A percentile compares a stretch with the other conserved stretches of the same genome.
Evolutionary conservation across 2,329 filamentous ascomycete genomes (phyloP).

Genomic region (Rutstroemia sp.): DNA sequence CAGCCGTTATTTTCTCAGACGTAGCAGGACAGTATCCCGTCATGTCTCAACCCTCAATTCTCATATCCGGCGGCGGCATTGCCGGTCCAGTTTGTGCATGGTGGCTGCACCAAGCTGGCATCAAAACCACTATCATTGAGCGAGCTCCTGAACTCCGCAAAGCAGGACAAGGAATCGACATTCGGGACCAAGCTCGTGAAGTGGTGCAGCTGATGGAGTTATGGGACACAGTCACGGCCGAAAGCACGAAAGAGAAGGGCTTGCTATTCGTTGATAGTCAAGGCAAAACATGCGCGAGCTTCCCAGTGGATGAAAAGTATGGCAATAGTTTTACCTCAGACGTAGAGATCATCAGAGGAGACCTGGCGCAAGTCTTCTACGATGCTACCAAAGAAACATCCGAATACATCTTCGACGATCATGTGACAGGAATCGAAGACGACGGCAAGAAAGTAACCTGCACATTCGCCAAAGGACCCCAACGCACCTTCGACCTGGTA

Average conservation of each 20-base stretch:
- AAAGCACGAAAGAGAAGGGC: slow-evolving; percentile 36
- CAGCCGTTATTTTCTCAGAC: no score
- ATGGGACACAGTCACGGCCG: slow-evolving; percentile 33
- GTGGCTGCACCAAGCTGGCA: slow-evolving; percentile 37
- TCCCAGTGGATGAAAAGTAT: slow-evolving; percentile 28
- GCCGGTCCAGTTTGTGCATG: slow-evolving; percentile 39
- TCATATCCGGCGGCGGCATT: slow-evolving; percentile 31
- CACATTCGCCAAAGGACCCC: not conserved
- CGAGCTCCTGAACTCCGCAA: slow-evolving; percentile 35
- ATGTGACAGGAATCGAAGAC: not conserved
- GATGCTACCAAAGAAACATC: slow-evolving; percentile 28
- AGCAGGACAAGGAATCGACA: slow-evolving; percentile 45
- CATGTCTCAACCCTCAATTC: slow-evolving; percentile 14
- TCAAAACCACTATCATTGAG: slow-evolving; percentile 35
- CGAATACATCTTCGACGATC: slow-evolving; percentile 10
- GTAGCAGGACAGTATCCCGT: no score
- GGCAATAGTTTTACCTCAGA: slow-evolving; percentile 34
- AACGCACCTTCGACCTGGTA: slow-evolving; percentile 34
- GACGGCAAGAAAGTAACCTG: not conserved
- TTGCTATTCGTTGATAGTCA: slow-evolving; percentile 34
- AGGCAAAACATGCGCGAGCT: slow-evolving; percentile 32
- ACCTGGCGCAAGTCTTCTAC: slow-evolving; percentile 34
- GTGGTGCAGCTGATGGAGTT: slow-evolving; percentile 35
- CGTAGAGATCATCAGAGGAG: slow-evolving; percentile 38
- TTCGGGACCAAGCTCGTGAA: slow-evolving; percentile 36